These are phyloP conservation scores for Solanum dulcamara DNA, from an alignment of 257 asterid species.

Conservation along the genomic window DNA sequence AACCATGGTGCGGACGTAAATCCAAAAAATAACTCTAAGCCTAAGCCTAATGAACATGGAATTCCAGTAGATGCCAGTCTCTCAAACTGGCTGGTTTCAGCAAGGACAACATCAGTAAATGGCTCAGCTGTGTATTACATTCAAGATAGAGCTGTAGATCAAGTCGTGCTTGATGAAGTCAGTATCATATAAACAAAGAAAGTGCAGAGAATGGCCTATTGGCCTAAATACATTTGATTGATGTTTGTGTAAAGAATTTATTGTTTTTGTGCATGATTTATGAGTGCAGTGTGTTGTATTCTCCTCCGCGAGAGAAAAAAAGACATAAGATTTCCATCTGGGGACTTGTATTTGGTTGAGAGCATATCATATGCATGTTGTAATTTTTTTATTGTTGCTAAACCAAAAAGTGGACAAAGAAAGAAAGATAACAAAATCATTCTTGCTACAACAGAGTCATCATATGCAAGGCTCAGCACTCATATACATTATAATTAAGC, in stretches of 20 bases:
- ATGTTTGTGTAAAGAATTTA: background rate
- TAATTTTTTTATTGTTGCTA: background rate
- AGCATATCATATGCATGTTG: background rate
- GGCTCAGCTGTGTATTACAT: background rate
- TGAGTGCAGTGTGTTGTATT: background rate
- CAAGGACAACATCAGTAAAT: background rate
- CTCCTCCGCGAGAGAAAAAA: background rate
- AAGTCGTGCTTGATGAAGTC: background rate
- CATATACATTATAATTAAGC: background rate
- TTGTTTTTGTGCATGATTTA: background rate
- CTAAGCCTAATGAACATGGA: background rate
- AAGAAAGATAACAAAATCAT: background rate
- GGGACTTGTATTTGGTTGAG: background rate
- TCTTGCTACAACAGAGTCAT: background rate
- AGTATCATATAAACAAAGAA: background rate
- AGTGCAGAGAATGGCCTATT: background rate
- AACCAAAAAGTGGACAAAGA: background rate
- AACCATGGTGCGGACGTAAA: background rate
- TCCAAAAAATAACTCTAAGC: background rate
- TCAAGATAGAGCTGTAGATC: background rate
- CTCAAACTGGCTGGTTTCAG: slow-evolving; percentile 38
- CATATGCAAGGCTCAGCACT: background rate
- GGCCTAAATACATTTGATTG: background rate
- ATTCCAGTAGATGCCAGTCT: slow-evolving; percentile 47
- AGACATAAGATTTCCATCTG: background rate